These are phyloP conservation scores for Trapa incisa DNA, from an alignment of 345 rosid genomes.

Conservation along the genomic window DNA sequence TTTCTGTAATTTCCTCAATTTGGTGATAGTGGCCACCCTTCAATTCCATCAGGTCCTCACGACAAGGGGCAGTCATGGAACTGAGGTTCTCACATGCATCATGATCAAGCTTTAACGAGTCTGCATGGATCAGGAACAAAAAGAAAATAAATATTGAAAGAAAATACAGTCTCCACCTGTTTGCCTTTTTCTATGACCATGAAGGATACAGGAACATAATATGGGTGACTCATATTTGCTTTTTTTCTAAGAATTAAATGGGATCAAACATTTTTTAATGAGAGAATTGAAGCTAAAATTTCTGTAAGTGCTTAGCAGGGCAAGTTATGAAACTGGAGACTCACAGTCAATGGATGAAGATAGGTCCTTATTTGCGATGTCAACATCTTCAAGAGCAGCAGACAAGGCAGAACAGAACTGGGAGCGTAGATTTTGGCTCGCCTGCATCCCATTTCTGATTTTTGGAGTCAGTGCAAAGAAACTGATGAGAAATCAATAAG, in stretches of 20 bases:
- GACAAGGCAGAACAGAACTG: conserved; percentile 72
- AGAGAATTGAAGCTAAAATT: no score
- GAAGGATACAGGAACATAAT: background rate
- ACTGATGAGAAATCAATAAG: background rate
- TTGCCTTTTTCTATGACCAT: background rate
- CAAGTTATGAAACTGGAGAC: conserved; percentile 21
- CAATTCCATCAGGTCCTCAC: conserved; percentile 64
- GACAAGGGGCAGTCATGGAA: conserved; percentile 76
- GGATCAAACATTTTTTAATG: no score
- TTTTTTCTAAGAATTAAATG: no score
- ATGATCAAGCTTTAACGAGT: conserved; percentile 76
- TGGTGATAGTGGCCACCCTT: conserved; percentile 80
- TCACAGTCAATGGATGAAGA: conserved; percentile 65
- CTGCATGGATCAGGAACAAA: conserved; percentile 25
- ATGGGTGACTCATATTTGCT: no score
- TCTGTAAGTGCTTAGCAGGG: background rate
- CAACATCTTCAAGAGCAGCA: conserved; percentile 49
- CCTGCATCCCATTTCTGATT: conserved; percentile 68
- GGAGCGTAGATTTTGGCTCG: conserved; percentile 47
- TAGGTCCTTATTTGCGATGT: conserved; percentile 45
- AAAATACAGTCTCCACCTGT: background rate
- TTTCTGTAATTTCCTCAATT: conserved; percentile 66
- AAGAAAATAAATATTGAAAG: conserved; percentile 3
- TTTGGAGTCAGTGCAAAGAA: background rate
- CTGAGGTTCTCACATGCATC: conserved; percentile 71